phyloP scores from a whole-genome alignment of 441 rosid genomes.

The Aquilaria agallochum region DNA sequence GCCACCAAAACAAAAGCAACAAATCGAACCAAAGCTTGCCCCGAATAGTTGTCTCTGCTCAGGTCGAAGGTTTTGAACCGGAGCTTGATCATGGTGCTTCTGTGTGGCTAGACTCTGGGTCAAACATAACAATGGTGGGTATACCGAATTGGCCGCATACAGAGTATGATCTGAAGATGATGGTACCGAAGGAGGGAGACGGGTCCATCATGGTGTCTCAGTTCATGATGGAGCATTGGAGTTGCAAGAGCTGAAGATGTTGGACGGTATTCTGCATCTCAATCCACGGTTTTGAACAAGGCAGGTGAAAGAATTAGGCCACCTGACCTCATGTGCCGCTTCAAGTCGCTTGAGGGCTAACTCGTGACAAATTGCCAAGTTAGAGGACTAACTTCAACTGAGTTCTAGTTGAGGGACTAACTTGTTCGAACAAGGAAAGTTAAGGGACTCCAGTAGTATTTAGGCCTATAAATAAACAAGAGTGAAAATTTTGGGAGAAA shows the following conservation, averaged over 20 bases:
- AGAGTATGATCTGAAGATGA: constrained; percentile 24
- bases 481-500: too few relatives aligned
- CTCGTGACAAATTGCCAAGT: too few relatives aligned
- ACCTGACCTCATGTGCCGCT: too few relatives aligned
- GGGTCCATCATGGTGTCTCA: constrained; percentile 66
- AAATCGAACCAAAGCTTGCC: constrained; percentile 34
- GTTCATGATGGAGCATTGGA: constrained; percentile 60
- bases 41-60: constrained; percentile 31
- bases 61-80: constrained; percentile 37
- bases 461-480: too few relatives aligned
- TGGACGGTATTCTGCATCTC: constrained; percentile 84
- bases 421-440: too few relatives aligned
- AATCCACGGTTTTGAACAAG: constrained; percentile 54
- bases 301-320: too few relatives aligned
- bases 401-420: too few relatives aligned
- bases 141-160: constrained; percentile 44
- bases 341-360: too few relatives aligned
- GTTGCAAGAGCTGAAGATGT: constrained; percentile 78
- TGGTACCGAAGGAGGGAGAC: constrained; percentile 22
- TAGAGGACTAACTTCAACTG: too few relatives aligned
- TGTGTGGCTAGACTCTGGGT: constrained; percentile 50
- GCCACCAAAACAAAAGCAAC: constrained; percentile 5
- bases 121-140: constrained; percentile 45
- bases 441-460: too few relatives aligned
- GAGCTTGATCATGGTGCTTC: constrained; percentile 40